Conservation (phyloP, 2,329 filamentous ascomycete species). For the Talaromyces sp. region DNA sequence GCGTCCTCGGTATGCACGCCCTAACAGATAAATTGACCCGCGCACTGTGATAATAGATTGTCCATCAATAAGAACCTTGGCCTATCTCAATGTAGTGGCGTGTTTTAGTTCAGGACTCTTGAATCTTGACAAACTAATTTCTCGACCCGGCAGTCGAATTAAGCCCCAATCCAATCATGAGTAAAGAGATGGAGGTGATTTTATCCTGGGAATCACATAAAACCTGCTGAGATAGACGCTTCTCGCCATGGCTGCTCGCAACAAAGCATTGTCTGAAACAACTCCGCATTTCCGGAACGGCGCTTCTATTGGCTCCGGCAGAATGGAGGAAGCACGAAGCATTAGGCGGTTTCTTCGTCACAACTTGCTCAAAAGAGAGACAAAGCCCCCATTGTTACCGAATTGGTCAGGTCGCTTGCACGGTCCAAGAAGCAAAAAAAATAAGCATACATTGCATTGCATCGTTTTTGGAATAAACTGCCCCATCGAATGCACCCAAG, state of each 20-base stretch:
- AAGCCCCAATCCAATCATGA: background rate
- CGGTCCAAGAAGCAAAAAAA: background rate
- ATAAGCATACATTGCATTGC: conserved; percentile 12
- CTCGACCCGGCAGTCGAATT: background rate
- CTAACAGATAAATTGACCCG: background rate
- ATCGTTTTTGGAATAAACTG: background rate
- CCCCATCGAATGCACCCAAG: conserved; percentile 1
- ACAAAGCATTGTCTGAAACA: background rate
- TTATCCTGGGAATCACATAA: background rate
- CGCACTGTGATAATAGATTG: background rate
- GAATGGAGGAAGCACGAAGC: background rate
- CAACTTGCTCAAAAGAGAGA: background rate
- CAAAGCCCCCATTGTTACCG: background rate
- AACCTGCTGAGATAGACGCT: background rate
- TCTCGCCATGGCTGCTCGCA: background rate
- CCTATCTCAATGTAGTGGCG: background rate
- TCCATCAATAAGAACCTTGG: background rate
- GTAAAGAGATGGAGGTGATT: background rate
- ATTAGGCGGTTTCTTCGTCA: background rate
- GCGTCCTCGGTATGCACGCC: background rate
- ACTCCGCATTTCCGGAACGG: background rate
- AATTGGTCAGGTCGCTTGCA: background rate
- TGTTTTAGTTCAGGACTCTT: background rate
- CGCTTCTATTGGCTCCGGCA: background rate
- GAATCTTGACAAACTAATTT: background rate